Percentiles rank a stretch among this genome's conserved stretches.
Conservation (phyloP, 1,139 yeast species). For the Meyerozyma smithsonii region DNA sequence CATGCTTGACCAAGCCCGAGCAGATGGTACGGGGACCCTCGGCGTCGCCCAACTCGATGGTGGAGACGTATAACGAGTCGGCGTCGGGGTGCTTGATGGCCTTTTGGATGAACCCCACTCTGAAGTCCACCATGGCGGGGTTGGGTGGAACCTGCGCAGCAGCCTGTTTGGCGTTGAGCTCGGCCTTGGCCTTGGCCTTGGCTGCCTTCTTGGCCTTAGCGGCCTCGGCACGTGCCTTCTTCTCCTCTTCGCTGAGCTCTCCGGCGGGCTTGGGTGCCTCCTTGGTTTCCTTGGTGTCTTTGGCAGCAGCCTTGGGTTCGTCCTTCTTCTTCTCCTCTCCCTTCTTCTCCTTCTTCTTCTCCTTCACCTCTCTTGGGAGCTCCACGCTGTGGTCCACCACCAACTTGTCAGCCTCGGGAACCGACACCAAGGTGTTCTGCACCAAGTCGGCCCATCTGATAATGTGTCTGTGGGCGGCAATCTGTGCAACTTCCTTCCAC, state of each 20-base stretch:
- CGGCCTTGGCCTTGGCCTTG: slow-evolving; percentile 53
- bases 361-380: slow-evolving; percentile 55
- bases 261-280: slow-evolving; percentile 18
- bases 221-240: slow-evolving; percentile 50
- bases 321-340: slow-evolving; percentile 15
- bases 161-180: slow-evolving; percentile 42
- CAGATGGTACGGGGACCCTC: slow-evolving; percentile 98
- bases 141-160: slow-evolving; percentile 59
- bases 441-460: slow-evolving; percentile 88
- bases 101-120: slow-evolving; percentile 95
- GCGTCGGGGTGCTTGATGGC: slow-evolving; percentile 98
- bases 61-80: slow-evolving; percentile 90
- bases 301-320: slow-evolving; percentile 8
- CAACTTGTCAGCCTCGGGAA: slow-evolving; percentile 52
- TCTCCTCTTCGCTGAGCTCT: slow-evolving; percentile 52
- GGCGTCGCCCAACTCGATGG: slow-evolving; percentile 93
- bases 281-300: slow-evolving; percentile 8
- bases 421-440: slow-evolving; percentile 58
- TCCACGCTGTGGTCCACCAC: slow-evolving; percentile 53
- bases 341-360: slow-evolving; percentile 48
- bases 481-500: slow-evolving; percentile 52
- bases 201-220: slow-evolving; percentile 74
- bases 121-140: slow-evolving; percentile 84
- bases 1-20: slow-evolving; percentile 81
- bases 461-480: slow-evolving; percentile 66